phyloP scores from a whole-genome alignment of 352 stramenopile genomes.

The Globisporangium iwayamae region DNA sequence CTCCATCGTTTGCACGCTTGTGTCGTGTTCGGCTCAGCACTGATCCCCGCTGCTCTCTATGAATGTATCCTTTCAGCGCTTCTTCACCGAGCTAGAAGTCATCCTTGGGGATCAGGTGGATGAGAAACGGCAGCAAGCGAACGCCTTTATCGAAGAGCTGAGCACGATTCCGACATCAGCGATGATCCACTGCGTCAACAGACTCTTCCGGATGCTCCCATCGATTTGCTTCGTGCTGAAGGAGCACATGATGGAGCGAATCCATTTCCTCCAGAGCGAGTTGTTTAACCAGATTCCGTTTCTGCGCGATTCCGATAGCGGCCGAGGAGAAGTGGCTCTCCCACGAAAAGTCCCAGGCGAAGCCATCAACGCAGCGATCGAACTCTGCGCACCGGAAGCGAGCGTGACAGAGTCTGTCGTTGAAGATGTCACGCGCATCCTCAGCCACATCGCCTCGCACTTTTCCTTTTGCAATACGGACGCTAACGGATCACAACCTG shows the following conservation, averaged over 20 bases:
- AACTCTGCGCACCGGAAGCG: slow-evolving; percentile 11
- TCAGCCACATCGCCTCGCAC: slow-evolving; percentile 30
- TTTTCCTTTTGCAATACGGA: slow-evolving; percentile 31
- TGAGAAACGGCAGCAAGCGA: slow-evolving; percentile 27
- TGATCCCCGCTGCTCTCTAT: neutral
- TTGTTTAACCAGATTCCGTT: slow-evolving; percentile 45
- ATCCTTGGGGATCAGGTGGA: slow-evolving; percentile 35
- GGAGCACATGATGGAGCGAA: slow-evolving; percentile 30
- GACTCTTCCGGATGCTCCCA: slow-evolving; percentile 31
- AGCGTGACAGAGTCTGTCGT: slow-evolving; percentile 20
- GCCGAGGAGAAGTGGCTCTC: slow-evolving; percentile 22
- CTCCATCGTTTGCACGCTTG: neutral
- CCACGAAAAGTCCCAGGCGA: slow-evolving; percentile 18
- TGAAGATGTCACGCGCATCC: slow-evolving; percentile 32
- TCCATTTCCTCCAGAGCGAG: slow-evolving; percentile 26
- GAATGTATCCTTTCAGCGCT: slow-evolving; percentile 13
- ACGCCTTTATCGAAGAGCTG: slow-evolving; percentile 33
- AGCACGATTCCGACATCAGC: slow-evolving; percentile 19
- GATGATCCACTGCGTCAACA: slow-evolving; percentile 22
- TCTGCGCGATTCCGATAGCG: slow-evolving; percentile 20
- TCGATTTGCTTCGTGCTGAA: slow-evolving; percentile 46
- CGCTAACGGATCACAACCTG: slow-evolving; percentile 7
- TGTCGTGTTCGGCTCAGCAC: too few species aligned
- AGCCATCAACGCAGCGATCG: slow-evolving; percentile 25
- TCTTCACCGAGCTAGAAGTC: slow-evolving; percentile 43